phyloP scores from a whole-genome alignment of 1,284 basidiomycete genomes.

The Pseudozyma flocculosa region DNA sequence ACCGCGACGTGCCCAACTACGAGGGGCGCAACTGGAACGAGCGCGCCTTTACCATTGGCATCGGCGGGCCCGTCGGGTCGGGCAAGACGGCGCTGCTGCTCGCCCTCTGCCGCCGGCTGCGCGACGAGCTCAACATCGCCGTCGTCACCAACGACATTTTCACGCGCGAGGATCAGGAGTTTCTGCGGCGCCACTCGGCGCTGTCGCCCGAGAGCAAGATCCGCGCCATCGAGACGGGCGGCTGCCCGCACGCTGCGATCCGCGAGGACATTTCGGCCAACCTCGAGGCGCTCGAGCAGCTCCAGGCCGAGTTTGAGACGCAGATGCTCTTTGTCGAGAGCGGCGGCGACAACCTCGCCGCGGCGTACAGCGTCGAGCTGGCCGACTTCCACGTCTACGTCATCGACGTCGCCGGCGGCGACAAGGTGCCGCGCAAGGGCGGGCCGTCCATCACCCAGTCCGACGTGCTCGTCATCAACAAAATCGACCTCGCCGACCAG shows the following conservation, averaged over 20 bases:
- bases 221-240: slow-evolving; percentile 85
- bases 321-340: slow-evolving; percentile 79
- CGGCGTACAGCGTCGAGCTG: slow-evolving; percentile 91
- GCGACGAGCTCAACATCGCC: slow-evolving; percentile 88
- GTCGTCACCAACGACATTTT: slow-evolving; percentile 58
- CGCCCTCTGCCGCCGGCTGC: slow-evolving; percentile 80
- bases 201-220: slow-evolving; percentile 77
- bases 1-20: slow-evolving; percentile 90
- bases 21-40: slow-evolving; percentile 81
- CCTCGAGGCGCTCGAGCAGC: slow-evolving; percentile 86
- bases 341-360: slow-evolving; percentile 91
- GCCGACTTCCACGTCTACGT: slow-evolving; percentile 80
- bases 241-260: slow-evolving; percentile 57
- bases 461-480: slow-evolving; percentile 88
- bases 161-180: slow-evolving; percentile 92
- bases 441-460: slow-evolving; percentile 82
- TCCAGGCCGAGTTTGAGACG: slow-evolving; percentile 74
- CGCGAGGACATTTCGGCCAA: slow-evolving; percentile 96
- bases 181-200: slow-evolving; percentile 87
- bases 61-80: slow-evolving; percentile 92
- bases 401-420: slow-evolving; percentile 76
- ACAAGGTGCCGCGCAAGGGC: slow-evolving; percentile 97
- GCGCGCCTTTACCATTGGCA: slow-evolving; percentile 92
- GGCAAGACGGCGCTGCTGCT: slow-evolving; percentile 95
- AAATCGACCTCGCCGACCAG: slow-evolving; percentile 72